Conservation (phyloP, 495 filamentous ascomycete genomes). For the Mytilinidion resinicola region DNA sequence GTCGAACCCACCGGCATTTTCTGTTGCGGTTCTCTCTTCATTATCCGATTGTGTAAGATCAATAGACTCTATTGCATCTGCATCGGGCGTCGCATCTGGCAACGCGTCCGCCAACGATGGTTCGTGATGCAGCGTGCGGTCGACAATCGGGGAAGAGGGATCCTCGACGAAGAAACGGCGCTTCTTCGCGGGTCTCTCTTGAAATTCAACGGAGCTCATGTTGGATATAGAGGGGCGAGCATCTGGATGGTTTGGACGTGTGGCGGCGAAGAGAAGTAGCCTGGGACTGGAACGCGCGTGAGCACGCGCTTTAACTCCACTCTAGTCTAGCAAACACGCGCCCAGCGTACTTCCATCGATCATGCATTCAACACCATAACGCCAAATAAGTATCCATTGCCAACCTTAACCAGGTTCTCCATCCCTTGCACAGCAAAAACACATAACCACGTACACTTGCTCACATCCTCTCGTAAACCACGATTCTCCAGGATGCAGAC, state of each 20-base stretch:
- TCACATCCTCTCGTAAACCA: too few relatives aligned
- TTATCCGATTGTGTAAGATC: conserved; percentile 8
- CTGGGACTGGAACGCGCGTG: too few relatives aligned
- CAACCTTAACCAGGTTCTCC: too few relatives aligned
- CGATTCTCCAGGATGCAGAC: too few relatives aligned
- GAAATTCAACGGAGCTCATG: conserved; percentile 47
- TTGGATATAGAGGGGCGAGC: neutral
- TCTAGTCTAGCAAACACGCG: too few relatives aligned
- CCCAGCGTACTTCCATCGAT: too few relatives aligned
- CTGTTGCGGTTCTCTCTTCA: neutral
- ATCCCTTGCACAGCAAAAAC: too few relatives aligned
- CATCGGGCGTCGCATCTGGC: conserved; percentile 9
- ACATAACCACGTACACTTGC: too few relatives aligned
- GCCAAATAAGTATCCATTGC: too few relatives aligned
- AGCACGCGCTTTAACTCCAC: too few relatives aligned
- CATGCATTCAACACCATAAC: too few relatives aligned
- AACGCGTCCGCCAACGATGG: conserved; percentile 24
- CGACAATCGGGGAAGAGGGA: conserved; percentile 20
- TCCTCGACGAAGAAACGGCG: conserved; percentile 72
- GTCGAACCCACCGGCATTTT: conserved; percentile 51
- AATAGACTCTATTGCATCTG: conserved; percentile 1
- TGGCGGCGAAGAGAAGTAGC: neutral
- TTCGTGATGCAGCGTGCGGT: conserved; percentile 9
- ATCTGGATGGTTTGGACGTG: neutral
- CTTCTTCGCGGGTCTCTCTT: conserved; percentile 68